A percentile compares a stretch with the other conserved stretches of the same genome.
phyloP scores from a whole-genome alignment of 805 yeast genomes.

The Candida vartiovaarae region DNA sequence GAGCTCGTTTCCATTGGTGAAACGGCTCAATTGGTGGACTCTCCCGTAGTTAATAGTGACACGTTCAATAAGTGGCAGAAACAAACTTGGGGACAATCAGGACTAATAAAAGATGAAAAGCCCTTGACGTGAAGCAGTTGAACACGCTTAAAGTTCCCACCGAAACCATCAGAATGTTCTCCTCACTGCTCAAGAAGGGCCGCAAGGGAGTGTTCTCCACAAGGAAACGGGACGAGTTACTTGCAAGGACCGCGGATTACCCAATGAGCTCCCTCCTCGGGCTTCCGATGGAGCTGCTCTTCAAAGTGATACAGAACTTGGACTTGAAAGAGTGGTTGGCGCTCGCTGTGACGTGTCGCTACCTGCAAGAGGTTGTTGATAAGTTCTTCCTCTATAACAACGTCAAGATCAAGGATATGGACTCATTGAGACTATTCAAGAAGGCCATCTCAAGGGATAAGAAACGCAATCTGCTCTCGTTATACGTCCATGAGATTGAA shows the following conservation, averaged over 20 bases:
- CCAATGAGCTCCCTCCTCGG: slow-evolving; percentile 28
- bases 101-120: too few relatives aligned
- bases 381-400: slow-evolving; percentile 31
- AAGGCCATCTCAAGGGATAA: slow-evolving; percentile 30
- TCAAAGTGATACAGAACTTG: slow-evolving; percentile 28
- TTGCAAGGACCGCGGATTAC: not conserved
- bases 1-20: too few relatives aligned
- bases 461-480: slow-evolving; percentile 18
- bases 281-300: slow-evolving; percentile 37
- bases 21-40: too few relatives aligned
- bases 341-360: slow-evolving; percentile 31
- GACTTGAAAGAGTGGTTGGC: slow-evolving; percentile 18
- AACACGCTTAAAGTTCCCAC: not conserved
- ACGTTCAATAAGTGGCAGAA: too few relatives aligned
- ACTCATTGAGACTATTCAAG: slow-evolving; percentile 24
- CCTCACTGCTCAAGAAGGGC: slow-evolving; percentile 1
- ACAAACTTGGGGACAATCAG: too few relatives aligned
- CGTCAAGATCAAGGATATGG: slow-evolving; percentile 23
- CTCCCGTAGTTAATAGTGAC: too few relatives aligned
- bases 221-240: slow-evolving; percentile 2
- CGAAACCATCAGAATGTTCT: not conserved
- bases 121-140: too few relatives aligned
- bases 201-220: not conserved
- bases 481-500: slow-evolving; percentile 16
- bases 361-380: slow-evolving; percentile 30